These are phyloP conservation scores for Apiospora marii DNA, from an alignment of 2,329 filamentous ascomycete species.

Conservation along the genomic window DNA sequence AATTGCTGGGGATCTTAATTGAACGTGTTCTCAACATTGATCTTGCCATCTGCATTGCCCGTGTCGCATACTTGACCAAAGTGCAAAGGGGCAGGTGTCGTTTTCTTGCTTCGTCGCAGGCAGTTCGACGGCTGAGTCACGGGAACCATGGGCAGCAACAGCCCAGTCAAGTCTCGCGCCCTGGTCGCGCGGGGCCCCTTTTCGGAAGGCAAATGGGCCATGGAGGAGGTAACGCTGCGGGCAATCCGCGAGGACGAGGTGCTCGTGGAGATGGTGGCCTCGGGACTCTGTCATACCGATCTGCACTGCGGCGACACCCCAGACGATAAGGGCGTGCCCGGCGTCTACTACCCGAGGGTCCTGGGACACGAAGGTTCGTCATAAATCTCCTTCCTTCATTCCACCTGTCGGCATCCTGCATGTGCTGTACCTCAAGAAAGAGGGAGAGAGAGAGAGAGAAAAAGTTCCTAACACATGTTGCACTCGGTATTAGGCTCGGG, in stretches of 20 bases:
- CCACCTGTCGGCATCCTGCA: neutral
- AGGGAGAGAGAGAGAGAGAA: no score
- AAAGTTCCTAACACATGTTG: no score
- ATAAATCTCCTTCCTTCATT: neutral
- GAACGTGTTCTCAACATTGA: no score
- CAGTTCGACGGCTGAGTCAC: no score
- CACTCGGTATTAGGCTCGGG: constrained; percentile 45
- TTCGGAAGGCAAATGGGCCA: constrained; percentile 42
- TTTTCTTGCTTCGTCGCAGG: neutral
- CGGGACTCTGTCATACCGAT: constrained; percentile 64
- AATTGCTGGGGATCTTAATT: neutral
- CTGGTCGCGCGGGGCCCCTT: constrained; percentile 43
- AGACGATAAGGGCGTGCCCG: constrained; percentile 41
- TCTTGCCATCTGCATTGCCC: no score
- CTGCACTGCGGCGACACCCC: constrained; percentile 51
- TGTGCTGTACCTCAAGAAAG: neutral
- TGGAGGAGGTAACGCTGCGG: constrained; percentile 41
- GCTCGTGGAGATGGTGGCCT: constrained; percentile 60
- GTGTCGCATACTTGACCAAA: no score
- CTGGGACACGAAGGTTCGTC: constrained; percentile 60
- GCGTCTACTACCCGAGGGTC: constrained; percentile 54
- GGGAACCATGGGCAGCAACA: constrained; percentile 25
- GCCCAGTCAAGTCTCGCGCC: constrained; percentile 37
- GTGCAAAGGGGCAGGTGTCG: no score
- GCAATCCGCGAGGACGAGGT: constrained; percentile 52